Conservation (phyloP, 352 stramenopile species). For the Aphanomyces euteiches region DNA sequence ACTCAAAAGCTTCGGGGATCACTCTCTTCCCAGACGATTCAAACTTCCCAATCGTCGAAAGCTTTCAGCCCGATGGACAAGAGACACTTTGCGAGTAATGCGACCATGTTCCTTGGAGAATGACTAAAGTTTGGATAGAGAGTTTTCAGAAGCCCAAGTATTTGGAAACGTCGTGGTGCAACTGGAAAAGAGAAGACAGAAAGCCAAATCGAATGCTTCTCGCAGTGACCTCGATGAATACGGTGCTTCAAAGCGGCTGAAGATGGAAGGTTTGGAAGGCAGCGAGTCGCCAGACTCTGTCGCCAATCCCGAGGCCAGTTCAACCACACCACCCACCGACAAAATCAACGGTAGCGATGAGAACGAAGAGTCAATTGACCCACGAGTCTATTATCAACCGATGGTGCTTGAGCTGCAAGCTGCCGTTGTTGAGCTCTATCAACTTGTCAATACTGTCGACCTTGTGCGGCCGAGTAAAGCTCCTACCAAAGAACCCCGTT, state of each 20-base stretch:
- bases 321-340: constrained; percentile 31
- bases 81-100: constrained; percentile 74
- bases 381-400: constrained; percentile 76
- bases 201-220: constrained; percentile 55
- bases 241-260: constrained; percentile 31
- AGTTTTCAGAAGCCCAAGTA: constrained; percentile 77
- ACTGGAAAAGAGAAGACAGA: constrained; percentile 54
- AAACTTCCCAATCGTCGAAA: constrained; percentile 47
- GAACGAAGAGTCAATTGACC: constrained; percentile 76
- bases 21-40: constrained; percentile 15
- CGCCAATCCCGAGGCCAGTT: constrained; percentile 17
- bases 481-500: constrained; percentile 32
- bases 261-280: neutral
- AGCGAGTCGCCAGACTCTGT: neutral
- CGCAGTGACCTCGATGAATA: constrained; percentile 3
- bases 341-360: constrained; percentile 36
- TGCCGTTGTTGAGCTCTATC: constrained; percentile 70
- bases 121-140: constrained; percentile 38
- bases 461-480: constrained; percentile 54
- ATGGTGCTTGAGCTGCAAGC: constrained; percentile 81
- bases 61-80: constrained; percentile 71
- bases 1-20: neutral
- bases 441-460: constrained; percentile 86
- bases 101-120: constrained; percentile 8
- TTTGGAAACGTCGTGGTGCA: constrained; percentile 82